Base-by-base conservation (phyloP, 1,139 yeast genomes). In the Blastobotrys indianensis region DNA sequence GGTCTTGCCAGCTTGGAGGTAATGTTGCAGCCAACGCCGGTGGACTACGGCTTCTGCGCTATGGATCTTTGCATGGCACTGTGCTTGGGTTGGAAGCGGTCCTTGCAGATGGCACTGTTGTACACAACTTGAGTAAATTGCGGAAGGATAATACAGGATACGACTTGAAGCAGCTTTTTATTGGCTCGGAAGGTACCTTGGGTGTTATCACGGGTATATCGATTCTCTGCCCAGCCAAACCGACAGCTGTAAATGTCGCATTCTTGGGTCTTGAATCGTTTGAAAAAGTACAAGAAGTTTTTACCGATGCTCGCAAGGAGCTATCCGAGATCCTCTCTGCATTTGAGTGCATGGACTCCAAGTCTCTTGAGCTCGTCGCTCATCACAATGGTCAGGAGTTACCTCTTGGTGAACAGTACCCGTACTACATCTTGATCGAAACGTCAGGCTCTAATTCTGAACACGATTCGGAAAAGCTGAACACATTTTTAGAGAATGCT, bases 11-110 rank as follows among this genome's bases (percentile, higher is more conserved):
- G 57, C 83, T 90, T 53, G 97, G 97, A 54, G 98, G 97, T 51
- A 86, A 82, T 49, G 94, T 87, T 35, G 95, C 97, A 5, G 88
- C 97, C 15, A 90, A 90, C 63, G 97, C 98, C 4, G 97, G 98
- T 60, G 98, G 98, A 0, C 74, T 90, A 57, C 75, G 97, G 61
- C 71, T 90, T 49, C 70, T 90, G 55, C 76, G 95, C 57, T 90
- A 88, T 62, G 97, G 97, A 1, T 86, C 96, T 6, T 75, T 90
- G 52, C 98, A 90, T 60, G 98, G 98, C 9, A 72, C 86, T 29
- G 95, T 90, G 0, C 72, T 92, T 41, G 98, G 98, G 1, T 69
- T 90, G 48, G 97, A 90, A 67, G 96, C 81, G 8, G 97, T 90
- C 8, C 70, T 90, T 56, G 86, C 97, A 11, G 86, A 87, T 63